Evolutionary conservation across 2,329 filamentous ascomycete genomes (phyloP).

Genomic region (Ampelomyces quisqualis): DNA sequence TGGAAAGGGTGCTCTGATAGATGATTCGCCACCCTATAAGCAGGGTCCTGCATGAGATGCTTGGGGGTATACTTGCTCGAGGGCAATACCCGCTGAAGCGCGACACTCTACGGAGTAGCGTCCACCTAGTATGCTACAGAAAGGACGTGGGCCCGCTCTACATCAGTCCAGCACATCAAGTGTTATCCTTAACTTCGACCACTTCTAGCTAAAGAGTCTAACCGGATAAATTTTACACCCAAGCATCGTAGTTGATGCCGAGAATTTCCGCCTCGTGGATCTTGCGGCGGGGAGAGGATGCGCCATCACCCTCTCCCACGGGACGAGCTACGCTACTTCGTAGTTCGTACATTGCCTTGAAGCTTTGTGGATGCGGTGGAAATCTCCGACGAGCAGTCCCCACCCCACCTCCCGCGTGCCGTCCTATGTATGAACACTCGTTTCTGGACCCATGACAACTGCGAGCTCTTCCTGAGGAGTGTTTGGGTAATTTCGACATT

Average conservation of each 20-base stretch:
- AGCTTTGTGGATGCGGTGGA: background rate
- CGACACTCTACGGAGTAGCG: conserved; percentile 1
- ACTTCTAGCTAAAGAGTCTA: conserved; percentile 10
- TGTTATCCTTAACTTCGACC: conserved; percentile 15
- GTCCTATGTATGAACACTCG: too few relatives aligned
- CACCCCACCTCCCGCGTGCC: too few relatives aligned
- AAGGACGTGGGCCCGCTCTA: too few relatives aligned
- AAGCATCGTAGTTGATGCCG: conserved; percentile 1
- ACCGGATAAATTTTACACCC: conserved; percentile 13
- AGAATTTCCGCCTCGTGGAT: conserved; percentile 9
- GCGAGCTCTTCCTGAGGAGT: background rate
- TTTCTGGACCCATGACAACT: background rate
- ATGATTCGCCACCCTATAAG: too few relatives aligned
- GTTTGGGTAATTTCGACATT: background rate
- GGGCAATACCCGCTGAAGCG: conserved; percentile 1
- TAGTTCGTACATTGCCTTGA: too few relatives aligned
- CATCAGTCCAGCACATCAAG: background rate
- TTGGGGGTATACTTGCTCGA: too few relatives aligned
- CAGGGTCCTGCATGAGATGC: too few relatives aligned
- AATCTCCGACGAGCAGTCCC: background rate
- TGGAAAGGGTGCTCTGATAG: too few relatives aligned
- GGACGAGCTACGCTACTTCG: too few relatives aligned
- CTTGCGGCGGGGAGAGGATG: conserved; percentile 15
- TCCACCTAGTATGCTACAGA: background rate
- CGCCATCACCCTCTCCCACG: too few relatives aligned